phyloP scores from a whole-genome alignment of 306 rosid species.

The Urtica urens region DNA sequence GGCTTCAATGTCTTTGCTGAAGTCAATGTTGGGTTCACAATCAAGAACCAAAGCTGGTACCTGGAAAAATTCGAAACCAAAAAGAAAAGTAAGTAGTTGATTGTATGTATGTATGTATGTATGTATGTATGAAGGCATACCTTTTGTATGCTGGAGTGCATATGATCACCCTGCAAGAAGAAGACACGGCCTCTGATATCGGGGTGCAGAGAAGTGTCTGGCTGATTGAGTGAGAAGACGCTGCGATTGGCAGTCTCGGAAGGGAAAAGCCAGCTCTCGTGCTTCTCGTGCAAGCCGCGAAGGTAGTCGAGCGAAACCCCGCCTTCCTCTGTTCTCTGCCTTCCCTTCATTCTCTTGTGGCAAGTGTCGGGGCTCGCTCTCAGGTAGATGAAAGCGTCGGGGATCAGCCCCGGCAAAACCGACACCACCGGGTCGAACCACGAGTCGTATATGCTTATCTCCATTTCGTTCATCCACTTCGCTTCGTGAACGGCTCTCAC shows the following conservation, averaged over 20 bases:
- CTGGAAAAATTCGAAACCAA: slow-evolving; percentile 31
- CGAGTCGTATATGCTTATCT: slow-evolving; percentile 93
- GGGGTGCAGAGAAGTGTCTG: slow-evolving; percentile 74
- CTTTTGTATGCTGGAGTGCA: slow-evolving; percentile 98
- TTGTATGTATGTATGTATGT: too few relatives aligned
- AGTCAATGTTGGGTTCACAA: slow-evolving; percentile 97
- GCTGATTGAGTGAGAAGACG: slow-evolving; percentile 54
- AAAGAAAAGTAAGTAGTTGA: too few relatives aligned
- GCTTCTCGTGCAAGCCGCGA: slow-evolving; percentile 76
- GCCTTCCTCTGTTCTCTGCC: slow-evolving; percentile 84
- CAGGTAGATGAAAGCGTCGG: slow-evolving; percentile 93
- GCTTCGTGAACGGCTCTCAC: slow-evolving; percentile 99
- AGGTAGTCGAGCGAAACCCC: slow-evolving; percentile 82
- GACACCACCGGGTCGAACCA: slow-evolving; percentile 99
- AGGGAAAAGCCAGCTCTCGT: slow-evolving; percentile 96
- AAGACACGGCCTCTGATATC: slow-evolving; percentile 85
- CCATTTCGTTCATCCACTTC: slow-evolving; percentile 99
- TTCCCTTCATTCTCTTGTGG: slow-evolving; percentile 75
- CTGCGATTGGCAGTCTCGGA: slow-evolving; percentile 68
- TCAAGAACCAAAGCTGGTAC: slow-evolving; percentile 97
- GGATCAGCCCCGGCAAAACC: slow-evolving; percentile 86
- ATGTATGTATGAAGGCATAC: slow-evolving; percentile 39
- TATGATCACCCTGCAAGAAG: slow-evolving; percentile 86
- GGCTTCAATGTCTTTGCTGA: slow-evolving; percentile 87
- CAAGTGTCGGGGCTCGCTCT: slow-evolving; percentile 99